Base-by-base conservation (phyloP, 805 yeast species). In the Schizosaccharomyces lindneri region DNA sequence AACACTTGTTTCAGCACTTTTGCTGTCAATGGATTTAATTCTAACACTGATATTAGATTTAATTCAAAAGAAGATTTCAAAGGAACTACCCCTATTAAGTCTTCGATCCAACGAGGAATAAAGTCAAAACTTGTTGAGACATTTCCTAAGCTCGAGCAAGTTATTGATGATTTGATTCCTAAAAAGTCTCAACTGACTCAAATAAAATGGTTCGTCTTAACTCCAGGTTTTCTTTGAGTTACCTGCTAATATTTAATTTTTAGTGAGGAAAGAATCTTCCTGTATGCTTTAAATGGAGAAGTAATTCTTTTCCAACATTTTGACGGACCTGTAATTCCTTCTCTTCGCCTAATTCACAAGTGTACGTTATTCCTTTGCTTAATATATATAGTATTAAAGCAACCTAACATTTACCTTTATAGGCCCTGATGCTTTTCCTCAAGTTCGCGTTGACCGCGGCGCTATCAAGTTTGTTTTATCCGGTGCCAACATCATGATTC, bases 401-500 rank as follows among this genome's bases (percentile, higher is more conserved):
- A 39, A 9, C 13, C 59, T n/a, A 55, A 55, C 17, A 46, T 5
- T 11, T 46, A 17, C 51, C 21, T 19, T 5, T 21, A 15, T 9
- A 66, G 70, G 83, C 69, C 95, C 97, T 4, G 76, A 78, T 9
- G 80, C 83, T 46, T 89, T 89, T 73, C 96, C 96, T 27, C 74
- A 79, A 43, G 94, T 89, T 55, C 85, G 82, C 69, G 97, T 90
- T 13, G 97, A 89, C 68, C 79, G 96, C 70, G 97, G 97, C 63
- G 97, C 97, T 61, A 89, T 89, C 70, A 89, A 89, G 72, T 89
- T 89, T 69, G 93, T 89, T 31, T 74, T 89, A n/a, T 84, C 95
- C 3, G 97, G 97, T 17, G 57, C 61, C 19, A 39, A 48, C 59
- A 43, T 48, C 21, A 32, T 66, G 67, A 66, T 68, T 57, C 69